Evolutionary conservation across 2,329 filamentous ascomycete genomes (phyloP), one percentile per base, ranked within the genome.

Genomic region (Rutstroemia sp.): DNA sequence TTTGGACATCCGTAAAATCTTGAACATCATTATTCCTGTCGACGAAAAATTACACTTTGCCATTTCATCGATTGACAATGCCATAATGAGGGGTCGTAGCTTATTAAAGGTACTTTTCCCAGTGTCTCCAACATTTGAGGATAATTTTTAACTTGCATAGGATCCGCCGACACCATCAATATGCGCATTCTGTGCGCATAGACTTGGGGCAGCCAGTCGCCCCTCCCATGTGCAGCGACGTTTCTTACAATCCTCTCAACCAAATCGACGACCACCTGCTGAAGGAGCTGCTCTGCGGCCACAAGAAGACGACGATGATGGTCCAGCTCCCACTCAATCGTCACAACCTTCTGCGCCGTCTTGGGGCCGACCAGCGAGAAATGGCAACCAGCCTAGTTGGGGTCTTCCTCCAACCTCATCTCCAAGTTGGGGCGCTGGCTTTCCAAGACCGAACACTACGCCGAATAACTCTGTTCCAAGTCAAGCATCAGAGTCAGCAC

Each of bases 131-230:
- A 30, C 4, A 30, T 30, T 17, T n/a, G 25, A 30, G 42, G 17
- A 45, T 27, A 38, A 27, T 53, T 36, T 36, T 12, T 48, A 27
- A 46, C 40, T 21, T 44, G 34, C 38, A 34, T 51, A 70, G 68
- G 67, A 69, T 57, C 48, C 64, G 14, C 51, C 61, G 25, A 52
- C 59, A 57, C 58, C 63, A 49, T 66, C 66, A 23, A 51, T 70
- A 47, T 70, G 68, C 55, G 65, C 67, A 34, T 69, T 70, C 57
- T 70, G 68, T 58, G 64, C 67, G 27, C 64, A 67, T 64, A 61
- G 65, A 54, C 57, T 69, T 45, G 65, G 65, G 53, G 63, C 63
- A 58, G 55, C 60, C 62, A 61, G 63, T 51, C 61, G 51, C 44
- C 60, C 64, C 58, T 65, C 65, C n/a, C 66, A 67, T 60, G 58